phyloP scores from a whole-genome alignment of 441 rosid species.

The Melastoma candidum region DNA sequence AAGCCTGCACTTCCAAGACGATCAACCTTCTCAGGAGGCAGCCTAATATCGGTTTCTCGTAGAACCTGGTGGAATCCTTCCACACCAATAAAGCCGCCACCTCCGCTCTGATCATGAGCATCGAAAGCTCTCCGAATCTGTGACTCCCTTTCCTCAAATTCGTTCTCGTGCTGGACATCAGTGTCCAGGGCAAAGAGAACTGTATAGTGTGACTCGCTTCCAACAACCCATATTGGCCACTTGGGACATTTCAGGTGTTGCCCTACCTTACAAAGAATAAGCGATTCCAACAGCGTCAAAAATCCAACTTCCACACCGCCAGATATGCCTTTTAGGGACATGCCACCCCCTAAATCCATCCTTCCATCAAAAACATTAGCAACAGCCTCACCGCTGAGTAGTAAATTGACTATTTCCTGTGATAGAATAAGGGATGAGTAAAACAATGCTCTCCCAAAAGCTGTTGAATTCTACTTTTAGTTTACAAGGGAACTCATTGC shows the following conservation, averaged over 20 bases:
- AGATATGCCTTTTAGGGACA: conserved; percentile 83
- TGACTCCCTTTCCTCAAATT: conserved; percentile 84
- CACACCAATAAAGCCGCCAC: conserved; percentile 87
- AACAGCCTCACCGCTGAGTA: conserved; percentile 93
- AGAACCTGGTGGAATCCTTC: conserved; percentile 91
- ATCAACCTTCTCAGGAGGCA: conserved; percentile 62
- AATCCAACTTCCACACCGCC: conserved; percentile 85
- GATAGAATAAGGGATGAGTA: conserved; percentile 10
- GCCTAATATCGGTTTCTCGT: conserved; percentile 46
- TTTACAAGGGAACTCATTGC: not conserved
- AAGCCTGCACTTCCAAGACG: conserved; percentile 67
- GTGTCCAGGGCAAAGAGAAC: conserved; percentile 86
- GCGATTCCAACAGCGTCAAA: conserved; percentile 87
- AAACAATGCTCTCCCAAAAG: not conserved
- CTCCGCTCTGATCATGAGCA: conserved; percentile 93
- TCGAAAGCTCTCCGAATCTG: conserved; percentile 85
- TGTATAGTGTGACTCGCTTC: conserved; percentile 96
- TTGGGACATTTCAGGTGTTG: conserved; percentile 79
- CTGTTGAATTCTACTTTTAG: too few species aligned
- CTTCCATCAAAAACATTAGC: conserved; percentile 92
- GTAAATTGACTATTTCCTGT: conserved; percentile 91
- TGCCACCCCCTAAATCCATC: conserved; percentile 94
- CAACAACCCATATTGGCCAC: conserved; percentile 99
- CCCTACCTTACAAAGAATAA: conserved; percentile 92
- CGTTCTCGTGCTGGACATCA: conserved; percentile 84